Evolutionary conservation across 169 alveolate genomes (phyloP), one percentile per base, ranked within the genome.

Genomic region (Toxoplasma gondii): DNA sequence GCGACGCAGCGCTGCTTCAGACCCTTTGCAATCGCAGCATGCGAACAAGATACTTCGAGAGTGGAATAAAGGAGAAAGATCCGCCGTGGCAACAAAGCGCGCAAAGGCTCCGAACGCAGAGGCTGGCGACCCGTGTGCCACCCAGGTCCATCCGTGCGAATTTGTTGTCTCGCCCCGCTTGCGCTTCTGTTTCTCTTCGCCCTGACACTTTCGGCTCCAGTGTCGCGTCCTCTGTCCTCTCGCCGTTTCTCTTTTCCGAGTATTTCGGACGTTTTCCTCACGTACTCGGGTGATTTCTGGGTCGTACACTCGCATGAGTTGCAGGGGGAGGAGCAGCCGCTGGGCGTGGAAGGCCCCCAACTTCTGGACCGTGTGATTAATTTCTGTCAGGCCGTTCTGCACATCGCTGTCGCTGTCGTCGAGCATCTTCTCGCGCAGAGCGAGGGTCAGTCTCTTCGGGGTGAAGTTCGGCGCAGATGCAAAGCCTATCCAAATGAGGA

Each of bases 351-450:
- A 82, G 1, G 90, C 90, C 5, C 90, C 90, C 31, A 82, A 67
- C 64, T 82, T 82, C 90, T 82, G 90, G 0, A 82, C 90, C 24
- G 90, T 82, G 38, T 82, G 90, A 10, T 10, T 82, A 36, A 82
- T 82, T 24, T 39, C 53, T n/a, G 90, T 82, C 5, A 82, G 38
- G 36, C 90, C 34, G 64, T 43, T 82, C 90, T 82, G 90, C 17
- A 82, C 90, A 7, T 38, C 90, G n/a, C 54, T 7, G 19, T 22
- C n/a, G 12, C 67, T 49, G 27, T 82, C 90, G 17, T 41, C 64
- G 19, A 39, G 10, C 90, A 82, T 82, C 90, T 82, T 82, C 64
- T 82, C 90, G n/a, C 90, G 90, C 34, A 82, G 90, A 9, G 90
- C 90, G 34, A 43, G 38, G 24, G 90, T 82, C 41, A 41, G 41